Percentiles rank a stretch among this genome's conserved stretches.
These are phyloP conservation scores for Brassica napus DNA, from an alignment of 345 rosid genomes.

Conservation along the genomic window Da-Ae NC_063447.1:5468501-5469000, in stretches of 20 bases:
- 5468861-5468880: not conserved
- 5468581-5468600: slow-evolving; percentile 7
- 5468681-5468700: slow-evolving; percentile 27
- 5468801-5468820: slow-evolving; percentile 4
- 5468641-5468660: slow-evolving; percentile 23
- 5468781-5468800: slow-evolving; percentile 32
- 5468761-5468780: slow-evolving; percentile 38
- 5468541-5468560: not conserved
- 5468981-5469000: not conserved
- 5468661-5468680: slow-evolving; percentile 20
- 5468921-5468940: not conserved
- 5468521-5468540: not conserved
- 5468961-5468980: not conserved
- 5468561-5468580: not conserved
- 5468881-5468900: not conserved
- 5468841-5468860: not conserved
- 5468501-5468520: no score
- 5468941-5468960: not conserved
- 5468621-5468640: not conserved
- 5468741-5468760: slow-evolving; percentile 41
- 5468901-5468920: not conserved
- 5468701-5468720: slow-evolving; percentile 36
- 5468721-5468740: slow-evolving; percentile 2
- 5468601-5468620: slow-evolving; percentile 15
- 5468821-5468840: not conserved